Evolutionary conservation across 192 early-diverging fungal genomes (phyloP), one percentile per base, ranked within the genome.

Genomic region (Backusella australiensis): DNA sequence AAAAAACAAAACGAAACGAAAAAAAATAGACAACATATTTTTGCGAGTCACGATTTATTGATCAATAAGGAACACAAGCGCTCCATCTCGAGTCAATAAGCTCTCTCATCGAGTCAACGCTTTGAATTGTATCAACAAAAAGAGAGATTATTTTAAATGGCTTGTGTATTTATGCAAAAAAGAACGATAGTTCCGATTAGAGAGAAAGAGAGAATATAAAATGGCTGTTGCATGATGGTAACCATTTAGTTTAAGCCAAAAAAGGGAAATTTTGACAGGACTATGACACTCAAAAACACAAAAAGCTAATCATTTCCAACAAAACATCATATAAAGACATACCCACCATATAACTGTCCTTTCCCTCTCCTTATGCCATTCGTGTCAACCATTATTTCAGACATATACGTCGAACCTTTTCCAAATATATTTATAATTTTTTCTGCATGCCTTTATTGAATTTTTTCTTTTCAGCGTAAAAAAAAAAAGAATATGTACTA

Each of bases 391-490:
- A 44, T 44, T 14, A 44, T 32, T 32, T 32, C 2, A 32, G 3
- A 3, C 32, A 32, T 32, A 44, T 15, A 44, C 42, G 17, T 14
- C 14, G 42, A 44, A 44, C 0, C 46, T 49, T 49, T 49, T 49
- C 19, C 15, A n/a, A 49, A 49, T 49, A 49, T 59, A 59, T 59
- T 59, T 59, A 59, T 59, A 59, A 59, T 42, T 21, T 69, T 41
- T 69, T 69, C 34, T 71, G 41, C 69, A 71, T 71, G 69, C 38
- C 42, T 46, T 71, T 71, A 71, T 44, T 71, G 41, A 69, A 36
- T 19, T 29, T 17, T 67, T 49, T 44, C 11, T 49, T 49, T 49
- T 49, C 46, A 49, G 46, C 46, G 46, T 49, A 49, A 35, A 69
- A 59, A 56, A 56, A 56, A 59, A 59, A 35, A 38, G 35, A 38